phyloP scores from a whole-genome alignment of 2,329 filamentous ascomycete species.

The Microdochium nivale region DNA sequence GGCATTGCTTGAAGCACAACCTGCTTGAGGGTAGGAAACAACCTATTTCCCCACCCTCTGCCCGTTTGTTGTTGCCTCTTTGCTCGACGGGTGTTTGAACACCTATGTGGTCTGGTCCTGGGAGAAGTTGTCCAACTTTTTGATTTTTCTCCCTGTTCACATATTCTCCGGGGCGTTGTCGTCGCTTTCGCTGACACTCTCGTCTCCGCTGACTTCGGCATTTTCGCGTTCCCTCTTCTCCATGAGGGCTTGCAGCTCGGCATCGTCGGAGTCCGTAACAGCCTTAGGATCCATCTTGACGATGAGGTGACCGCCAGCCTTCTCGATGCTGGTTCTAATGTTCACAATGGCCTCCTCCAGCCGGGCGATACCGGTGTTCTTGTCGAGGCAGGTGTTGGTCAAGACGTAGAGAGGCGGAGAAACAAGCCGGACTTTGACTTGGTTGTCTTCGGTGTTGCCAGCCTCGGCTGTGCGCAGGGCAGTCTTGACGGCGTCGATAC shows the following conservation, averaged over 20 bases:
- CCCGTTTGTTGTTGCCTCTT: background rate
- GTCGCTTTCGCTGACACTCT: conserved; percentile 91
- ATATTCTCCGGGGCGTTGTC: conserved; percentile 45
- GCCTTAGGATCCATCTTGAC: conserved; percentile 99
- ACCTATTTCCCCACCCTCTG: too few relatives aligned
- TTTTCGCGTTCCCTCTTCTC: conserved; percentile 98
- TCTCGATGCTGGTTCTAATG: conserved; percentile 72
- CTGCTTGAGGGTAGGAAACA: too few relatives aligned
- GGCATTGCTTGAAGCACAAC: too few relatives aligned
- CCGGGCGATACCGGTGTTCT: conserved; percentile 72
- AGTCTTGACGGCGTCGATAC: conserved; percentile 95
- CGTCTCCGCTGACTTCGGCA: conserved; percentile 93
- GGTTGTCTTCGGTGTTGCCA: conserved; percentile 82
- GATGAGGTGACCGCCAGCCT: conserved; percentile 67
- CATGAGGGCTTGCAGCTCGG: conserved; percentile 94
- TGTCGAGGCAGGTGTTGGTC: conserved; percentile 92
- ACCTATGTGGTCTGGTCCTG: background rate
- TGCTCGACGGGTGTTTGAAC: background rate
- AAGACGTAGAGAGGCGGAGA: conserved; percentile 94
- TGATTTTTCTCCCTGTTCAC: background rate
- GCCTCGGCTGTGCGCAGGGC: conserved; percentile 87
- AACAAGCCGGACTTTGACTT: conserved; percentile 98
- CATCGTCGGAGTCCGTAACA: conserved; percentile 96
- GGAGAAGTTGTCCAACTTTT: background rate
- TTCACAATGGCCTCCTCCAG: conserved; percentile 86